Evolutionary conservation across 169 alveolate species (phyloP), one percentile per base, ranked within the genome.

Genomic region (Plasmodium gonderi): DNA sequence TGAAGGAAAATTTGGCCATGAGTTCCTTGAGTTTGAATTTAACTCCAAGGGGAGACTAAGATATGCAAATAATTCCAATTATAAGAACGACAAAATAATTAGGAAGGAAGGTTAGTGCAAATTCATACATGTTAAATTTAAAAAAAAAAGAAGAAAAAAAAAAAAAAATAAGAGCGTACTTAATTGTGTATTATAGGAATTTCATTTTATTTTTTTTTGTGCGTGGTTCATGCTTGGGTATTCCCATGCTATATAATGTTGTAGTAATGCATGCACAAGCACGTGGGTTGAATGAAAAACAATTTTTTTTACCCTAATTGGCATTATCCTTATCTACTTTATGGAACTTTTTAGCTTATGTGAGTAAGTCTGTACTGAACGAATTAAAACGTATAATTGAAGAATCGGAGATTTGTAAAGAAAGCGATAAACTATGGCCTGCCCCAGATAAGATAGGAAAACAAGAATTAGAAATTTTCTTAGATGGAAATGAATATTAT

Each of bases 1-100:
- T 83, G 96, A 95, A 79, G 94, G 96, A 82, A 95, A 96, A 83
- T 98, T 97, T 96, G 99, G 99, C 23, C 99, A 98, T 91, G 99
- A 99, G 92, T 99, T 98, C 94, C 96, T 99, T 45, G 99, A 99
- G 95, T 98, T 98, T 93, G 99, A 99, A 94, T 90, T 99, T 92
- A 95, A 96, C 20, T 94, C 96, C 3, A 98, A 98, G 83, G 99
- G 99, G 11, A 90, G 99, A 80, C 95, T 98, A 90, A 95, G 99
- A 54, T 99, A 98, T 95, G 99, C 99, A 11, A 99, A 99, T 96
- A 98, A 98, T 92, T 97, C 99, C 33, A 97, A 98, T 92, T 99
- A 99, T 94, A 98, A 98, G 87, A 96, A 96, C 47, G 99, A 99
- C 54, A 94, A 92, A 14, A 93, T 98, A 94, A 99, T 99, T 49